Percentiles rank a stretch among this genome's conserved stretches.
Evolutionary conservation across 306 rosid genomes (phyloP).

Genomic region (Medicago arabica): DNA sequence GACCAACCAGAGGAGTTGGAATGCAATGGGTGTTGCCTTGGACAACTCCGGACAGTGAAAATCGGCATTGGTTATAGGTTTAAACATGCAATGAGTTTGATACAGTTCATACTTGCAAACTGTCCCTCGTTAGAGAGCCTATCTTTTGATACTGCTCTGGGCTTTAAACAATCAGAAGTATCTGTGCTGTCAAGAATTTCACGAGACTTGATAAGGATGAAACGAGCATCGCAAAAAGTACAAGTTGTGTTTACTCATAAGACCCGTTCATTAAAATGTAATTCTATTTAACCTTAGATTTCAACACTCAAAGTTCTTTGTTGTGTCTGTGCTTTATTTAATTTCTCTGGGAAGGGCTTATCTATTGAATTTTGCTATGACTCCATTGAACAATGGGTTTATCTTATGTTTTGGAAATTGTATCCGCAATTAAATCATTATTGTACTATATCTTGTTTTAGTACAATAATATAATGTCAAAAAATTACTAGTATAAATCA

Average conservation of each 20-base stretch:
- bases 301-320: not conserved
- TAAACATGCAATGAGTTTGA: not conserved
- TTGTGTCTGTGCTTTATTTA: not conserved
- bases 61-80: not conserved
- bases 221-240: slow-evolving; percentile 30
- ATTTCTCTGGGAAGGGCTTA: too few species aligned
- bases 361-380: too few species aligned
- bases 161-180: not conserved
- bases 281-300: too few species aligned
- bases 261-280: too few species aligned
- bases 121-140: slow-evolving; percentile 28
- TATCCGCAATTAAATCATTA: too few species aligned
- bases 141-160: not conserved
- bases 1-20: not conserved
- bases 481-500: too few species aligned
- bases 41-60: slow-evolving; percentile 31
- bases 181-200: not conserved
- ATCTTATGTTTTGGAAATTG: too few species aligned
- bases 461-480: too few species aligned
- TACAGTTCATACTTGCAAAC: slow-evolving; percentile 18
- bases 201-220: slow-evolving; percentile 10
- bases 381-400: too few species aligned
- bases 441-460: too few species aligned
- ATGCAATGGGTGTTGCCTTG: not conserved
- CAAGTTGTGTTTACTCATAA: slow-evolving; percentile 11